These are phyloP conservation scores for Hawksworthiomyces lignivorus DNA, from an alignment of 2,329 filamentous ascomycete species.

Conservation along the genomic window DNA sequence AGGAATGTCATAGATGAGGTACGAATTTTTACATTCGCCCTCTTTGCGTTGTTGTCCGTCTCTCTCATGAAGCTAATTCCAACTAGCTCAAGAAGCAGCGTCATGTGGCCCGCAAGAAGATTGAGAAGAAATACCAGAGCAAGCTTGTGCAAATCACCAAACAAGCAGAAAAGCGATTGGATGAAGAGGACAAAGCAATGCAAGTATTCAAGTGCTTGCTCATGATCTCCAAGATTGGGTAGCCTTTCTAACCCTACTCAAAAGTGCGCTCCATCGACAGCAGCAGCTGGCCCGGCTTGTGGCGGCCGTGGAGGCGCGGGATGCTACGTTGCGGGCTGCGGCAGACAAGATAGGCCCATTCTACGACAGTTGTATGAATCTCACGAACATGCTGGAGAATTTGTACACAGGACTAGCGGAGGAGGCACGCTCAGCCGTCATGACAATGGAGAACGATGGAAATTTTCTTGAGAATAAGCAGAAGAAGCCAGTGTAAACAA, in stretches of 20 bases:
- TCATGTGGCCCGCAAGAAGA: conserved; percentile 13
- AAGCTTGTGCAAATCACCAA: conserved; percentile 16
- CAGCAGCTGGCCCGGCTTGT: conserved; percentile 15
- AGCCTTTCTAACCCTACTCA: background rate
- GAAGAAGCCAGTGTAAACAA: no score
- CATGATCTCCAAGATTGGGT: background rate
- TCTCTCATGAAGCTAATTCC: no score
- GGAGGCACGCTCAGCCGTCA: conserved; percentile 11
- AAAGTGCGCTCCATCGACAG: conserved; percentile 6
- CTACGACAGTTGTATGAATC: conserved; percentile 15
- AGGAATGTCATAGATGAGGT: conserved; percentile 14
- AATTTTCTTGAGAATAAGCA: no score
- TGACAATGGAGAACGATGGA: conserved; percentile 1
- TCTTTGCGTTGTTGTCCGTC: background rate
- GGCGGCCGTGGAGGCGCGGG: conserved; percentile 14
- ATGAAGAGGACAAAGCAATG: conserved; percentile 9
- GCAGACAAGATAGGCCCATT: conserved; percentile 14
- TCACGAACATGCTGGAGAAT: conserved; percentile 15
- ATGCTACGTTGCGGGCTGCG: conserved; percentile 16
- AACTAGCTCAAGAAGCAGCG: conserved; percentile 18
- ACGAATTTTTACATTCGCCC: background rate
- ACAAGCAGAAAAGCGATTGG: conserved; percentile 13
- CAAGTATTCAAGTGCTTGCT: no score
- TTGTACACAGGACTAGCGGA: conserved; percentile 16
- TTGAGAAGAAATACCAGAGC: conserved; percentile 14